Conservation (phyloP, 75 land plant species). For the Chamaecyparis obtusa region DNA sequence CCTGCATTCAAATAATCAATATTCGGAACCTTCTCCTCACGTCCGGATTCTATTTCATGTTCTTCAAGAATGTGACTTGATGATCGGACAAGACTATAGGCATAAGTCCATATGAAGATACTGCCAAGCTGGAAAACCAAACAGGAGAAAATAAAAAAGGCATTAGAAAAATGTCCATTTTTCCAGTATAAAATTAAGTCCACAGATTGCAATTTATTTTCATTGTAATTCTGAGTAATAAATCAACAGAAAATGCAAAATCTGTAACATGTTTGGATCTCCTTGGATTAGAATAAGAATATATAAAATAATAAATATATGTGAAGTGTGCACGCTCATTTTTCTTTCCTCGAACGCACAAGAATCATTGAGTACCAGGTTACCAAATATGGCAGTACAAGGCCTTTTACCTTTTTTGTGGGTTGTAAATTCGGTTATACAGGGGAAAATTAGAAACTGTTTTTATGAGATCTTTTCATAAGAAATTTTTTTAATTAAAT, state of each 20-base stretch:
- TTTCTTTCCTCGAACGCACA: neutral
- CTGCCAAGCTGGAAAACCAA: conserved; percentile 63
- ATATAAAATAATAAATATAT: neutral
- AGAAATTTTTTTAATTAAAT: too few relatives aligned
- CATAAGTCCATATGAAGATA: conserved; percentile 71
- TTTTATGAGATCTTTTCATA: too few relatives aligned
- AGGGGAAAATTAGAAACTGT: too few relatives aligned
- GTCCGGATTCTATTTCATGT: neutral
- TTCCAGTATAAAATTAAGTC: neutral
- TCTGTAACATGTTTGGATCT: neutral
- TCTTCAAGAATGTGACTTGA: neutral
- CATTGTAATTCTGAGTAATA: neutral
- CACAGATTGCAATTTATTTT: neutral
- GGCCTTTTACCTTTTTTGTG: too few relatives aligned
- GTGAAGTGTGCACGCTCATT: neutral
- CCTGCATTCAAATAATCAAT: conserved; percentile 1
- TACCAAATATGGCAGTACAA: too few relatives aligned
- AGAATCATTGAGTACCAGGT: neutral
- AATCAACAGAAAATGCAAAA: neutral
- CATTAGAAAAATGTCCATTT: neutral
- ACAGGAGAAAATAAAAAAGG: neutral
- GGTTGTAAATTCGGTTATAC: too few relatives aligned
- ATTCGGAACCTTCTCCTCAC: conserved; percentile 4
- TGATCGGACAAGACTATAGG: conserved; percentile 28
- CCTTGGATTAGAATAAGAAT: neutral